Evolutionary conservation across 306 rosid genomes (phyloP).

Genomic region (Biancaea sappan): DNA sequence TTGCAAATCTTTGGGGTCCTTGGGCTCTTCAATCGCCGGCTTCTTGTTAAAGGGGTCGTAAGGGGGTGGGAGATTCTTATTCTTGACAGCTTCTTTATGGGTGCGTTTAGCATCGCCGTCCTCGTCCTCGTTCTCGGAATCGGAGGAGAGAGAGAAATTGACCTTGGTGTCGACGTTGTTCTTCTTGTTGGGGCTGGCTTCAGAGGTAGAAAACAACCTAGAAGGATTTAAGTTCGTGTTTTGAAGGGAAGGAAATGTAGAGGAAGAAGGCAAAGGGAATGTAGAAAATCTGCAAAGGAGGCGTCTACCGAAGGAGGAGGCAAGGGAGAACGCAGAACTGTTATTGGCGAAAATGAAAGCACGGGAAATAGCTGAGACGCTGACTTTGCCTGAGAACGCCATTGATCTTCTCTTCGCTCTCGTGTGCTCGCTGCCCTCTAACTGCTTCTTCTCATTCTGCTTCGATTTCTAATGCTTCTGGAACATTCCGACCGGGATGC

Average conservation of each 20-base stretch:
- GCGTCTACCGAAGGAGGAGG: conserved; percentile 9
- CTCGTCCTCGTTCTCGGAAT: conserved; percentile 35
- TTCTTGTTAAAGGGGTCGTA: conserved; percentile 76
- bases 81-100: conserved; percentile 7
- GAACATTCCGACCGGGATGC: neutral
- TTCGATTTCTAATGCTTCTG: neutral
- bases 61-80: conserved; percentile 46
- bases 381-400: conserved; percentile 30
- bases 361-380: conserved; percentile 22
- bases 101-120: neutral
- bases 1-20: conserved; percentile 73
- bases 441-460: neutral
- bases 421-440: neutral
- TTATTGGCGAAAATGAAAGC: conserved; percentile 31
- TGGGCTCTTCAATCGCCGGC: conserved; percentile 51
- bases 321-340: neutral
- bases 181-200: conserved; percentile 27
- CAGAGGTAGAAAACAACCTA: conserved; percentile 26
- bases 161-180: conserved; percentile 41
- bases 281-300: conserved; percentile 17
- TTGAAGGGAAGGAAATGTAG: neutral
- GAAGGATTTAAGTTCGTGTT: neutral
- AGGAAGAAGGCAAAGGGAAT: neutral
- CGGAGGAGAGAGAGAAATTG: conserved; percentile 52
- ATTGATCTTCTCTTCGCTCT: conserved; percentile 22